These are phyloP conservation scores for Dioscorea alata DNA, from an alignment of 106 monocot species.

Conservation along the genomic window DNA sequence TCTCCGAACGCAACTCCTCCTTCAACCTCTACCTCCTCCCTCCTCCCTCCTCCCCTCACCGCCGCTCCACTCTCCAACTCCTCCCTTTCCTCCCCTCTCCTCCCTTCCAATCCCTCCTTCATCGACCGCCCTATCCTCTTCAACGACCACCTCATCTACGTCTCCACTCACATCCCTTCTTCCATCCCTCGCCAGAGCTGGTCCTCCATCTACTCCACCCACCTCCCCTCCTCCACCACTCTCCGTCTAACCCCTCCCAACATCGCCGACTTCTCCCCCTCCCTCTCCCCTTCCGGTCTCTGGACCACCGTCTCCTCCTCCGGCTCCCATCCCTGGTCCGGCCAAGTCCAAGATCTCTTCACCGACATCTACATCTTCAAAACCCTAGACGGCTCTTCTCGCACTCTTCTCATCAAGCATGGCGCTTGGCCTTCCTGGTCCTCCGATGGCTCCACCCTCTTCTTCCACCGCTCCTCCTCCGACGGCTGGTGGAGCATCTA, in stretches of 20 bases:
- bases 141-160: slow-evolving; percentile 57
- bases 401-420: slow-evolving; percentile 36
- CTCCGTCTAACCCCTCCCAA: slow-evolving; percentile 54
- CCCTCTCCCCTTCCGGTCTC: slow-evolving; percentile 73
- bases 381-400: slow-evolving; percentile 53
- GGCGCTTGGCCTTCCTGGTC: slow-evolving; percentile 91
- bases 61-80: slow-evolving; percentile 5
- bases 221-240: slow-evolving; percentile 39
- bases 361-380: slow-evolving; percentile 63
- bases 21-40: slow-evolving; percentile 48
- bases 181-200: slow-evolving; percentile 54
- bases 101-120: neutral
- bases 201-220: slow-evolving; percentile 83
- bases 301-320: slow-evolving; percentile 90
- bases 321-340: slow-evolving; percentile 36
- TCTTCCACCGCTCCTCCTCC: slow-evolving; percentile 52
- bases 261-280: slow-evolving; percentile 74
- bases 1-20: slow-evolving; percentile 59
- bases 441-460: slow-evolving; percentile 57
- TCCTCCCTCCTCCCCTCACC: slow-evolving; percentile 10
- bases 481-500: slow-evolving; percentile 90
- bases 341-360: slow-evolving; percentile 59
- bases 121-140: slow-evolving; percentile 29
- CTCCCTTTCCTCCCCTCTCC: slow-evolving; percentile 9
- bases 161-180: slow-evolving; percentile 61